A percentile compares a stretch with the other conserved stretches of the same genome.
These are phyloP conservation scores for Clavispora fructus DNA, from an alignment of 805 yeast genomes.

Conservation along the genomic window DNA sequence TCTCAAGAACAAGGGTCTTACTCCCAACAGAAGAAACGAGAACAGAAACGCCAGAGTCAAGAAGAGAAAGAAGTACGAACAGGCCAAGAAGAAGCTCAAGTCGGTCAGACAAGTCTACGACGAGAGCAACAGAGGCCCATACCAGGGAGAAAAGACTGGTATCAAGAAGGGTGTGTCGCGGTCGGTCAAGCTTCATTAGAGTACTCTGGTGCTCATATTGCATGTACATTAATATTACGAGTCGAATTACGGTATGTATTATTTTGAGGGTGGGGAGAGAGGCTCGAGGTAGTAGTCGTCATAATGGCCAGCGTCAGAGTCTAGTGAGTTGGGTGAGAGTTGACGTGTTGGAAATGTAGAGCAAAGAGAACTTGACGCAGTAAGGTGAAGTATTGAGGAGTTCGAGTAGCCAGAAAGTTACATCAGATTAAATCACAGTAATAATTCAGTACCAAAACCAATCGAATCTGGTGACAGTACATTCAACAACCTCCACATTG, in stretches of 20 bases:
- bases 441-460: too few species aligned
- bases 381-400: too few species aligned
- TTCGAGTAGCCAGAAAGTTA: too few species aligned
- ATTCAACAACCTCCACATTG: too few species aligned
- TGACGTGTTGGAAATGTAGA: too few species aligned
- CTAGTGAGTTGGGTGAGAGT: too few species aligned
- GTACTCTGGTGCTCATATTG: not conserved
- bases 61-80: conserved; percentile 95
- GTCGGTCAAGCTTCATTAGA: conserved; percentile 59
- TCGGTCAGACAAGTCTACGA: conserved; percentile 88
- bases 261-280: too few species aligned
- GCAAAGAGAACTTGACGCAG: too few species aligned
- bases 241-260: not conserved
- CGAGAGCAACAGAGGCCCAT: conserved; percentile 62
- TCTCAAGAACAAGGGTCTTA: conserved; percentile 91
- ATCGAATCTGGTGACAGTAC: too few species aligned
- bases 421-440: too few species aligned
- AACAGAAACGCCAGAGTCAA: conserved; percentile 94
- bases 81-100: conserved; percentile 88
- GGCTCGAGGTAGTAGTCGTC: too few species aligned
- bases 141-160: conserved; percentile 95
- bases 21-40: conserved; percentile 89
- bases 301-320: too few species aligned
- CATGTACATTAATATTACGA: conserved; percentile 1
- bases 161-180: conserved; percentile 90